These are phyloP conservation scores for Saccharomyces hybrid DNA, from an alignment of 1,139 yeast genomes.

Conservation along the genomic window DNA sequence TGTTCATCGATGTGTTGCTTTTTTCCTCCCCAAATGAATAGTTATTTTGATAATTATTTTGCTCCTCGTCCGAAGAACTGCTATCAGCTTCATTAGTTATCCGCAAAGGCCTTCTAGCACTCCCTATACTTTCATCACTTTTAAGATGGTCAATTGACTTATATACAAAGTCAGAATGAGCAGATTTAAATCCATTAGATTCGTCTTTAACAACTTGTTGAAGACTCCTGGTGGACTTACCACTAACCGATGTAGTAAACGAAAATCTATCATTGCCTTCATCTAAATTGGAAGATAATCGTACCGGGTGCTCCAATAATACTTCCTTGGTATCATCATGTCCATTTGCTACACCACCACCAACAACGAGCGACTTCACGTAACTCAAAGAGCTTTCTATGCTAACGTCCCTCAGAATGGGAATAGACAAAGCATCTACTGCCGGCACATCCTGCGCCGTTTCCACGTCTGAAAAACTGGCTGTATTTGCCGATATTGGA, in stretches of 20 bases:
- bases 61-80: background rate
- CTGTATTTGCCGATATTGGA: background rate
- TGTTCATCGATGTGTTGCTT: background rate
- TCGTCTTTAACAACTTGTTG: constrained; percentile 14
- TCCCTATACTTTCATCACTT: constrained; percentile 2
- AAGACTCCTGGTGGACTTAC: constrained; percentile 16
- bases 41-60: background rate
- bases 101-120: background rate
- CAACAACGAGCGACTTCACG: constrained; percentile 14
- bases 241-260: constrained; percentile 16
- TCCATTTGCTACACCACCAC: background rate
- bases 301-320: background rate
- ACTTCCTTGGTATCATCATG: background rate
- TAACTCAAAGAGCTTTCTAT: constrained; percentile 10
- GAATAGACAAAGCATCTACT: background rate
- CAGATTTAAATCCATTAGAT: constrained; percentile 2
- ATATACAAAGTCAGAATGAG: constrained; percentile 6
- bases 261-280: constrained; percentile 18
- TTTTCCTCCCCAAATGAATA: background rate
- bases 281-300: constrained; percentile 4
- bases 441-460: background rate
- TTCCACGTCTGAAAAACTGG: background rate
- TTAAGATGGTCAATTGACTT: background rate
- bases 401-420: background rate
- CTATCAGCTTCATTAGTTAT: background rate